Percentiles rank a stretch among this genome's conserved stretches.
Evolutionary conservation across 2,329 filamentous ascomycete genomes (phyloP).

Genomic region (Clonostachys rhizophaga): DNA sequence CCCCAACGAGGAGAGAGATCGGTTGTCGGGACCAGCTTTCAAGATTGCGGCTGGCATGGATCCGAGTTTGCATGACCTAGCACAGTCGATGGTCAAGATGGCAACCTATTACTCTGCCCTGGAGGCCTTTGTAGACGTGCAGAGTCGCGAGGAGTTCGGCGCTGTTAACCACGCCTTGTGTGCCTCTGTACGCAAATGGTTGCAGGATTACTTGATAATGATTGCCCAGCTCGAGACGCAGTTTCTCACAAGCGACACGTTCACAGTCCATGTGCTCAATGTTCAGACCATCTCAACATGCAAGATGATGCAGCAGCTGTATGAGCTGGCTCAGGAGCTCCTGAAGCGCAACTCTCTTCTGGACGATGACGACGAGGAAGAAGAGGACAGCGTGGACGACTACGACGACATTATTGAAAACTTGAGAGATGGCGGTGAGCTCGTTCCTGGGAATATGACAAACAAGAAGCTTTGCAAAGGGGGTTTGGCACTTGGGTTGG

Average conservation of each 20-base stretch:
- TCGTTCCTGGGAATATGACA: constrained; percentile 72
- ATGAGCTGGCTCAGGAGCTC: constrained; percentile 81
- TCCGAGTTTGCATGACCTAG: constrained; percentile 84
- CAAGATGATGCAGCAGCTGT: constrained; percentile 88
- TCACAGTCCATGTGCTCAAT: constrained; percentile 90
- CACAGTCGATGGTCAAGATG: constrained; percentile 85
- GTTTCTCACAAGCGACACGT: constrained; percentile 79
- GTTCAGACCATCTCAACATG: constrained; percentile 86
- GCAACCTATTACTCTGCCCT: constrained; percentile 90
- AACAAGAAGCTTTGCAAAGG: constrained; percentile 94
- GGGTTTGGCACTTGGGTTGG: constrained; percentile 84
- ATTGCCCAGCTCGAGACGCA: constrained; percentile 93
- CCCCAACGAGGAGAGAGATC: constrained; percentile 78
- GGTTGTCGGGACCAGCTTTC: constrained; percentile 77
- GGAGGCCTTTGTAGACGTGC: constrained; percentile 89
- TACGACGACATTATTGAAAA: constrained; percentile 92
- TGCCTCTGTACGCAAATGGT: constrained; percentile 83
- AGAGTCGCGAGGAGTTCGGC: constrained; percentile 89
- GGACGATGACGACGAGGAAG: constrained; percentile 72
- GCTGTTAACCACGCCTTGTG: constrained; percentile 94
- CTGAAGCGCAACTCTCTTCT: constrained; percentile 83
- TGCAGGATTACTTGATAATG: constrained; percentile 92
- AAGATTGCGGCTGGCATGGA: constrained; percentile 79
- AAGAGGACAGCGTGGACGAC: constrained; percentile 73
- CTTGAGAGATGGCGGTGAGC: constrained; percentile 78